Evolutionary conservation across 2,329 filamentous ascomycete genomes (phyloP).

Genomic region (Apiospora aurea): DNA sequence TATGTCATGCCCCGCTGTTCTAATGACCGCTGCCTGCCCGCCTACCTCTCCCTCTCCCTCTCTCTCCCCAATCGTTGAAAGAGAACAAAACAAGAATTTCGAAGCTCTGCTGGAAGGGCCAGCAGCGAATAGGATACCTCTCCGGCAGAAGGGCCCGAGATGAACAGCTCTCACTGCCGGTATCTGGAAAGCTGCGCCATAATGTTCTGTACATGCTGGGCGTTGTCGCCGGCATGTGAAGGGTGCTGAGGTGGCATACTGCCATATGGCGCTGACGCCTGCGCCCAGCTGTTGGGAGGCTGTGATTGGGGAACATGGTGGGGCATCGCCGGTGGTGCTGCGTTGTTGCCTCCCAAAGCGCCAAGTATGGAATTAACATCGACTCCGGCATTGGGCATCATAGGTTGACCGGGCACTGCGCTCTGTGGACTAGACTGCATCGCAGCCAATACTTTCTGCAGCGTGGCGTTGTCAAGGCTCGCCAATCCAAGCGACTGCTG

Average conservation of each 20-base stretch:
- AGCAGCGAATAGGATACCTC: background rate
- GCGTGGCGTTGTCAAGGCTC: conserved; percentile 41
- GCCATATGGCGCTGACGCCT: conserved; percentile 34
- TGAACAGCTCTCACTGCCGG: conserved; percentile 53
- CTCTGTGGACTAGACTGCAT: conserved; percentile 36
- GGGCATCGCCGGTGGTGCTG: conserved; percentile 33
- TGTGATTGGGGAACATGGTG: conserved; percentile 24
- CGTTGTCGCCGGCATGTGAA: conserved; percentile 46
- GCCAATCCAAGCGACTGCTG: conserved; percentile 30
- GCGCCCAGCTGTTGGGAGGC: conserved; percentile 40
- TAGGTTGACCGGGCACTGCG: conserved; percentile 41
- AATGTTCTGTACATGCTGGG: conserved; percentile 72
- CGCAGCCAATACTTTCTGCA: conserved; percentile 44
- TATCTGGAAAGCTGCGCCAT: conserved; percentile 76
- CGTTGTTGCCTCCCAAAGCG: conserved; percentile 38
- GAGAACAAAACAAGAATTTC: background rate
- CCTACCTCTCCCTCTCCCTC: background rate
- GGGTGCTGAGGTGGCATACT: conserved; percentile 31
- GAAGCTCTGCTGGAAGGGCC: background rate
- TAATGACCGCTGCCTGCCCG: background rate
- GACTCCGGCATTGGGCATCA: conserved; percentile 38
- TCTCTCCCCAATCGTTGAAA: background rate
- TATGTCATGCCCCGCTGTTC: background rate
- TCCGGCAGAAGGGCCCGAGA: background rate
- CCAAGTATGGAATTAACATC: conserved; percentile 39